Evolutionary conservation across 2,329 filamentous ascomycete genomes (phyloP), one percentile per base, ranked within the genome.

Genomic region (Phialocephala subalpina): DNA sequence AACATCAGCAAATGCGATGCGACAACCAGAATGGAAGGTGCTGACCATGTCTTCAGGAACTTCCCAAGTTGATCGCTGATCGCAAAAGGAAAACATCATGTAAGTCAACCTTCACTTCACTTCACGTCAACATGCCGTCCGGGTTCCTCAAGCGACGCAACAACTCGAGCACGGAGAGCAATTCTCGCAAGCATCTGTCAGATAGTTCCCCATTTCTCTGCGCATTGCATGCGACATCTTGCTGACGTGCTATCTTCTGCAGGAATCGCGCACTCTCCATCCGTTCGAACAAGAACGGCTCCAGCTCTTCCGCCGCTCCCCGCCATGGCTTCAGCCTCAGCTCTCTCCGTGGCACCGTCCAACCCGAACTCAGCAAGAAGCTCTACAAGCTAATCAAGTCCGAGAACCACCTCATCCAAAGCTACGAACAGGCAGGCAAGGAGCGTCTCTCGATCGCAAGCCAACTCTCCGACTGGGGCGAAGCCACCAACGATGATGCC

Each of bases 391-490:
- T 99, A 67, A 97, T 98, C 84, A 99, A 99, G 83, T 92, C 92
- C 58, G 92, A 97, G 80, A 98, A 97, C 83, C 90, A 91, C 76
- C 90, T 94, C 40, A 94, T 98, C 74, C 84, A 86, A 58, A 91
- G 92, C 58, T 91, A 97, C 81, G 93, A 97, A 81, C 82, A 88
- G 7, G 96, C 95, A 7, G 93, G 90, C 58, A 91, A 91, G 66
- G 95, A 97, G 82, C 92, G 94, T 64, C 82, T 93, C 67, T 88
- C 89, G 58, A 94, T 98, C 75, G 96, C 94, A 18, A 89, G 90
- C 12, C 95, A 98, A 82, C 87, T 99, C 53, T 97, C 93, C 8
- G 94, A 98, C 73, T 99, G 96, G 96, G 96, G 96, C 65, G 94
- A 98, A 81, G 87, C 92, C 67, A 97, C 94, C 1, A 87, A 88